Conservation (phyloP, 108 stramenopile genomes). For the Fistulifera solaris region DNA sequence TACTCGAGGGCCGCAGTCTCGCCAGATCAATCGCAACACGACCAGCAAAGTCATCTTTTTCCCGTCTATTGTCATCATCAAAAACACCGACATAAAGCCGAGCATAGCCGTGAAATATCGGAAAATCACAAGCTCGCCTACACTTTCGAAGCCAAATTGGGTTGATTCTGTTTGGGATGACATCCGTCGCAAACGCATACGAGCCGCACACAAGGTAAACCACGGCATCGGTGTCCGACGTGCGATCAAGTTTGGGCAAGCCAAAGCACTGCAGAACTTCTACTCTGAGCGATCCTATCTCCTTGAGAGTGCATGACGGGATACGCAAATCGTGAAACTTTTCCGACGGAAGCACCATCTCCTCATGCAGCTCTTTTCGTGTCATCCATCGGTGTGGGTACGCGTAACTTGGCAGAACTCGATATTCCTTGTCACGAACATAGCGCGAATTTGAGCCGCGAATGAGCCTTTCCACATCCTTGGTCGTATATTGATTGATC, state of each 20-base stretch:
- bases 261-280: slow-evolving; percentile 58
- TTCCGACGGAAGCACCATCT: slow-evolving; percentile 33
- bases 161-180: slow-evolving; percentile 31
- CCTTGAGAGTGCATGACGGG: slow-evolving; percentile 19
- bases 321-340: slow-evolving; percentile 32
- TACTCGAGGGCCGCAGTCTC: slow-evolving; percentile 36
- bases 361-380: slow-evolving; percentile 32
- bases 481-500: background rate
- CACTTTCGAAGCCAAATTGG: slow-evolving; percentile 57
- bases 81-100: slow-evolving; percentile 53
- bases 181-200: slow-evolving; percentile 65
- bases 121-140: slow-evolving; percentile 60
- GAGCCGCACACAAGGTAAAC: slow-evolving; percentile 62
- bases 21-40: slow-evolving; percentile 50
- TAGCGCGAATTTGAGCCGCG: slow-evolving; percentile 1
- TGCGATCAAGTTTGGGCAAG: slow-evolving; percentile 47
- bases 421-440: slow-evolving; percentile 23
- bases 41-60: slow-evolving; percentile 65
- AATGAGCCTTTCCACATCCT: background rate
- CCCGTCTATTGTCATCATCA: slow-evolving; percentile 47
- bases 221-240: slow-evolving; percentile 50
- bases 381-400: slow-evolving; percentile 66
- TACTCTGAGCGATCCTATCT: slow-evolving; percentile 44
- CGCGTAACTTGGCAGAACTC: slow-evolving; percentile 42
- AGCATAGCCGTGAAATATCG: slow-evolving; percentile 54